phyloP scores from a whole-genome alignment of 1,284 basidiomycete genomes.

The Porodaedalea pini region DNA sequence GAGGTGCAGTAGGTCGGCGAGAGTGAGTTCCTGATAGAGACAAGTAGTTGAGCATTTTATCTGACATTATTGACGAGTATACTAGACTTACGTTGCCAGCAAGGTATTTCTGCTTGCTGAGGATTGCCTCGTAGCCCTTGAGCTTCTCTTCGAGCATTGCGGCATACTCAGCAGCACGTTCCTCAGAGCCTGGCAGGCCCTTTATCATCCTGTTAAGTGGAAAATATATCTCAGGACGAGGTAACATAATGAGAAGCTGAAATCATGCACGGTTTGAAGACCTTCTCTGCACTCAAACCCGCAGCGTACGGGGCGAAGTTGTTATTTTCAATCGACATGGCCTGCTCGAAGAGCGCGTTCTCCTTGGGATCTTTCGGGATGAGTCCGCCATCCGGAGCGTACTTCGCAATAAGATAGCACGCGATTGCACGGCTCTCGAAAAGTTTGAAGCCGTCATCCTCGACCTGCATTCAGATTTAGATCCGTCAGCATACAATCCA shows the following conservation, averaged over 20 bases:
- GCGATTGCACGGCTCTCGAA: slow-evolving; percentile 35
- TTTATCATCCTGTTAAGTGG: slow-evolving; percentile 8
- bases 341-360: slow-evolving; percentile 34
- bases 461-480: slow-evolving; percentile 14
- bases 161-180: slow-evolving; percentile 26
- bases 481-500: no score
- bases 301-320: slow-evolving; percentile 31
- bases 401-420: slow-evolving; percentile 32
- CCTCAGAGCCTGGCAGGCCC: slow-evolving; percentile 26
- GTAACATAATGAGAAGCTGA: no score
- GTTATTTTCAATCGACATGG: slow-evolving; percentile 31
- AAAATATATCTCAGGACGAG: not conserved
- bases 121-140: slow-evolving; percentile 43
- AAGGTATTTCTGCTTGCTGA: slow-evolving; percentile 45
- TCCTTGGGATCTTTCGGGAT: slow-evolving; percentile 27
- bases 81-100: slow-evolving; percentile 37
- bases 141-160: slow-evolving; percentile 34
- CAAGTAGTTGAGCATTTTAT: not conserved
- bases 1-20: slow-evolving; percentile 53
- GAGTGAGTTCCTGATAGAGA: slow-evolving; percentile 35
- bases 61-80: not conserved
- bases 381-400: slow-evolving; percentile 19
- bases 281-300: slow-evolving; percentile 28
- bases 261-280: slow-evolving; percentile 27
- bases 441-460: slow-evolving; percentile 23